Conservation (phyloP, 2,329 filamentous ascomycete species). For the Alternaria consortialis region DNA sequence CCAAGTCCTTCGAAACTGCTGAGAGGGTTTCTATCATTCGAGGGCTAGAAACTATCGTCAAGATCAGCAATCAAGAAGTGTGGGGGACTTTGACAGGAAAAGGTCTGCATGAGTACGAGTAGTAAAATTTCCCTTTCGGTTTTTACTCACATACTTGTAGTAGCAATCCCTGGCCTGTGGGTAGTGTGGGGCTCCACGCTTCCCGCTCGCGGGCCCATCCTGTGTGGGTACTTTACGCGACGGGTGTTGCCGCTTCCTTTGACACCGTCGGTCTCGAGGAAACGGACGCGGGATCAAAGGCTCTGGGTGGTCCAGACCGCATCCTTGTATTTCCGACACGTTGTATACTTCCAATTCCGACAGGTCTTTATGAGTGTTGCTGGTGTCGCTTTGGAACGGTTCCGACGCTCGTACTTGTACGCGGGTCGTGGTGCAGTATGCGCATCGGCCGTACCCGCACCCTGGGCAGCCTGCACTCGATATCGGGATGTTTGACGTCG, state of each 20-base stretch:
- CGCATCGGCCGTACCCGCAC: constrained; percentile 6
- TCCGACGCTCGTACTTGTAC: background rate
- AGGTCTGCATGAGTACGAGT: background rate
- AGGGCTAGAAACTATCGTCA: background rate
- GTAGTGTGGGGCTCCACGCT: background rate
- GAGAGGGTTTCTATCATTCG: background rate
- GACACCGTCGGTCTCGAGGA: background rate
- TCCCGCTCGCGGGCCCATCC: background rate
- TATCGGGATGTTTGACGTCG: background rate
- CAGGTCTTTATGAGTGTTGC: background rate
- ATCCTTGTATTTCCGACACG: background rate
- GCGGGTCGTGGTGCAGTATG: constrained; percentile 4
- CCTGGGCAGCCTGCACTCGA: constrained; percentile 3
- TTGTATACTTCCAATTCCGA: background rate
- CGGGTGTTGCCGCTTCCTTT: background rate
- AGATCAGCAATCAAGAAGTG: background rate
- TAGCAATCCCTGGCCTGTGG: background rate
- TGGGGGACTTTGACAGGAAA: background rate
- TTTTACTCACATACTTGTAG: background rate
- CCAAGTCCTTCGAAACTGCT: background rate
- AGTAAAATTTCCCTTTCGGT: background rate
- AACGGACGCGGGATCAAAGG: background rate
- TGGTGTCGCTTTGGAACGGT: background rate
- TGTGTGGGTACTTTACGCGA: background rate
- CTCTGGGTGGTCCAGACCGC: background rate